Evolutionary conservation across 805 yeast genomes (phyloP), one percentile per base, ranked within the genome.

Genomic region (Helenozyma baotianmanensis): DNA sequence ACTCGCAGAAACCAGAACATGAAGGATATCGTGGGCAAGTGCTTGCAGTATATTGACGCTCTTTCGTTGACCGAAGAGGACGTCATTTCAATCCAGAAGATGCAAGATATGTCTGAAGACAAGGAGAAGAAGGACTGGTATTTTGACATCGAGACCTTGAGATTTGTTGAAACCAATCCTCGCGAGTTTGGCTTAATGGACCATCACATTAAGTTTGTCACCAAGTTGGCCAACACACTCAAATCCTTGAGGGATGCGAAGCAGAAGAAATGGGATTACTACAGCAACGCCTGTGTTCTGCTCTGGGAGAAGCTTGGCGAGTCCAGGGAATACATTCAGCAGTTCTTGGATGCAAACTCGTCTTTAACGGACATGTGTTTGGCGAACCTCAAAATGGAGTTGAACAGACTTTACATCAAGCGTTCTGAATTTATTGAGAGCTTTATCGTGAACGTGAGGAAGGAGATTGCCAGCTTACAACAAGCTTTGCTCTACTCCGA

Each of bases 401-500:
- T 81, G 32, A 64, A 65, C 12, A 68, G 83, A 35, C 64, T 89
- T 17, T 69, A 72, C 29, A 58, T 64, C 17, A 74, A 78, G 55
- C 78, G 90, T 45, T 71, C 77, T 18, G 70, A 75, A 35, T 73
- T 74, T 43, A 75, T 89, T 14, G 80, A 82, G 32, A 74, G 75
- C 14, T 80, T 89, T 39, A 82, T 89, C 9, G 50, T 62, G 5
- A 82, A 77, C 28, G 66, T 82, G 2, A 68, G 90, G 53, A 47
- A 50, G 2, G 74, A 75, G 36, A 80, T 89, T 9, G 68, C 66
- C 25, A 70, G 64, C 3, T 58, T 74, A 9, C 88, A 95, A 89
- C 62, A 69, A 22, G 56, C 65, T 7, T 56, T 89, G 45, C 78
- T 72, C 53, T 81, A 72, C 40, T 68, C 82, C 1, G 70, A 66